A percentile compares a stretch with the other conserved stretches of the same genome.
Evolutionary conservation across 1,284 basidiomycete species (phyloP).

Genomic region (Austroboletus novae-zelandiae): DNA sequence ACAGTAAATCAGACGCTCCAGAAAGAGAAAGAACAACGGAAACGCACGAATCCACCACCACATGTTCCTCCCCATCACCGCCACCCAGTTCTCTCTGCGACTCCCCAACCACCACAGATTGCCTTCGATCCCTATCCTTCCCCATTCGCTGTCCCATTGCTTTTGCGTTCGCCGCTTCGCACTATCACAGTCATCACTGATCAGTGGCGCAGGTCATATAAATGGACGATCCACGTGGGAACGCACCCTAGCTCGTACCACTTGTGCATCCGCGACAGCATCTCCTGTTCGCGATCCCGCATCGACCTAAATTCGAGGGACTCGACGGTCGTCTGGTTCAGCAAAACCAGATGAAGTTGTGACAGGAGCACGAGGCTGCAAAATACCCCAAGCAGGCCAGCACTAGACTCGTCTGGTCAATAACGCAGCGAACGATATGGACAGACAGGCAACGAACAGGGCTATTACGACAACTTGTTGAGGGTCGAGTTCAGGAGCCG

Average conservation of each 20-base stretch:
- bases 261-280: conserved; percentile 44
- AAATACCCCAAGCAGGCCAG: conserved; percentile 67
- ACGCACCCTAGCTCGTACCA: conserved; percentile 53
- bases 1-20: neutral
- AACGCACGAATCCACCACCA: conserved; percentile 75
- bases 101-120: conserved; percentile 85
- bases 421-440: neutral
- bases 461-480: conserved; percentile 29
- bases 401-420: conserved; percentile 10
- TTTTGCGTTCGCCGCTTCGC: conserved; percentile 42
- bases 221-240: neutral
- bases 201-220: neutral
- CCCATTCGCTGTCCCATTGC: conserved; percentile 79
- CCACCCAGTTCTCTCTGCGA: conserved; percentile 61
- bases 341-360: conserved; percentile 61
- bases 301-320: conserved; percentile 54
- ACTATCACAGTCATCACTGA: conserved; percentile 33
- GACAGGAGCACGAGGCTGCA: conserved; percentile 53
- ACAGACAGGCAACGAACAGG: conserved; percentile 19
- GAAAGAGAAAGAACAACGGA: neutral
- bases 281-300: conserved; percentile 58
- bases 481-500: conserved; percentile 20
- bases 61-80: conserved; percentile 66
- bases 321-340: conserved; percentile 81
- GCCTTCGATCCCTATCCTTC: conserved; percentile 65